phyloP scores from a whole-genome alignment of 139 green algal species.

The Edaphochlamys debaryana region DNA sequence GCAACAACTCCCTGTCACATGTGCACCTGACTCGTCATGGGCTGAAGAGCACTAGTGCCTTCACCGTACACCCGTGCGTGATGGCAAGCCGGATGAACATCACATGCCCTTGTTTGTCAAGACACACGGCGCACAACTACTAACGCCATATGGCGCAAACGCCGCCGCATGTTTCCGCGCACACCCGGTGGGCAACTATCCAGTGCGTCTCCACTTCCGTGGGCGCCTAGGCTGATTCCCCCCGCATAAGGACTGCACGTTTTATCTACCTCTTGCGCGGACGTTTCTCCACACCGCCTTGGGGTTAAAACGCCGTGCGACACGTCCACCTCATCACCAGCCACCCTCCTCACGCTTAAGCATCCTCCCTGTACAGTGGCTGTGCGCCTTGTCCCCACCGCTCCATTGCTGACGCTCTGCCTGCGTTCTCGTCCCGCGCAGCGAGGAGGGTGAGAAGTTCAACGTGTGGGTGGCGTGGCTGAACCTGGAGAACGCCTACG shows the following conservation, averaged over 20 bases:
- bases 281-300: neutral
- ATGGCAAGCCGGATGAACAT: no score
- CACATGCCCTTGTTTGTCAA: no score
- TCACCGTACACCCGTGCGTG: no score
- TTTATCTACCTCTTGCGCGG: constrained; percentile 12
- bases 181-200: neutral
- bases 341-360: neutral
- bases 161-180: no score
- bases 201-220: neutral
- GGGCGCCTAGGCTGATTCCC: neutral
- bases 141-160: no score
- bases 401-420: neutral
- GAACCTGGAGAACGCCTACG: constrained; percentile 94
- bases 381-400: neutral
- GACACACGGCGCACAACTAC: no score
- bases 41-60: no score
- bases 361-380: no score
- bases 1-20: neutral
- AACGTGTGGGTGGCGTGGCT: constrained; percentile 97
- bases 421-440: neutral
- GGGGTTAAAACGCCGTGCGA: constrained; percentile 9
- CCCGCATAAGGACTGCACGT: neutral
- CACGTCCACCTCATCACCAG: neutral
- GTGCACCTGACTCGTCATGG: no score
- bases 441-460: constrained; percentile 91